Evolutionary conservation across 805 yeast genomes (phyloP).

Genomic region (Ogataea paraovalis): DNA sequence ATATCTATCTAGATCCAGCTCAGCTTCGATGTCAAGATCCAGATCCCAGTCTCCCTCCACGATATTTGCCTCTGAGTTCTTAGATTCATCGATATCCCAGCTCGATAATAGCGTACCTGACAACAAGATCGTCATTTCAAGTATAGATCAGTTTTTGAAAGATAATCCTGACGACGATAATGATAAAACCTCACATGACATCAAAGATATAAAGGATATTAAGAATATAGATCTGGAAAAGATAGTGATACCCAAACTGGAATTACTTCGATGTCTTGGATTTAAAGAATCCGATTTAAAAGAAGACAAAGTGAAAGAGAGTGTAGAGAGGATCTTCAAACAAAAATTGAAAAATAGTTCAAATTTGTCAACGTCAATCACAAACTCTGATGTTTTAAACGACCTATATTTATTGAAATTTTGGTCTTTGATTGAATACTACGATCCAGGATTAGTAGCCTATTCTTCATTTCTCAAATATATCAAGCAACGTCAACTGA

Average conservation of each 20-base stretch:
- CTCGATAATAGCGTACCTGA: neutral
- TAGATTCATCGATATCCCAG: neutral
- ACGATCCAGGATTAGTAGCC: slow-evolving; percentile 21
- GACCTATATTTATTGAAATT: slow-evolving; percentile 17
- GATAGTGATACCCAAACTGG: slow-evolving; percentile 12
- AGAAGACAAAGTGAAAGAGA: slow-evolving; percentile 2
- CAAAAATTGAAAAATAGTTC: slow-evolving; percentile 4
- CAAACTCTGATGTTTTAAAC: slow-evolving; percentile 17
- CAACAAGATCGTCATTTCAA: neutral
- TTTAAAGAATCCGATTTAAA: slow-evolving; percentile 1
- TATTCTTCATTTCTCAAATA: slow-evolving; percentile 14
- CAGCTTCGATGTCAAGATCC: neutral
- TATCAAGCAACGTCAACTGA: slow-evolving; percentile 4
- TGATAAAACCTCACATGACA: neutral
- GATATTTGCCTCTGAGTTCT: neutral
- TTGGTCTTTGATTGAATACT: slow-evolving; percentile 24
- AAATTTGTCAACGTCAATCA: slow-evolving; percentile 7
- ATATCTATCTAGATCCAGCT: neutral
- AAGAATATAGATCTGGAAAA: slow-evolving; percentile 11
- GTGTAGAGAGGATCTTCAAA: slow-evolving; percentile 7
- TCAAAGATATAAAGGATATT: slow-evolving; percentile 7
- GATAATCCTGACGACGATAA: slow-evolving; percentile 1
- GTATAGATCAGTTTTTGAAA: neutral
- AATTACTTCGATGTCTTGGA: slow-evolving; percentile 1
- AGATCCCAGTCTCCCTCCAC: neutral